Percentiles rank a stretch among this genome's conserved stretches.
phyloP scores from a whole-genome alignment of 805 yeast genomes.

The Wickerhamomyces chaumierensis region DNA sequence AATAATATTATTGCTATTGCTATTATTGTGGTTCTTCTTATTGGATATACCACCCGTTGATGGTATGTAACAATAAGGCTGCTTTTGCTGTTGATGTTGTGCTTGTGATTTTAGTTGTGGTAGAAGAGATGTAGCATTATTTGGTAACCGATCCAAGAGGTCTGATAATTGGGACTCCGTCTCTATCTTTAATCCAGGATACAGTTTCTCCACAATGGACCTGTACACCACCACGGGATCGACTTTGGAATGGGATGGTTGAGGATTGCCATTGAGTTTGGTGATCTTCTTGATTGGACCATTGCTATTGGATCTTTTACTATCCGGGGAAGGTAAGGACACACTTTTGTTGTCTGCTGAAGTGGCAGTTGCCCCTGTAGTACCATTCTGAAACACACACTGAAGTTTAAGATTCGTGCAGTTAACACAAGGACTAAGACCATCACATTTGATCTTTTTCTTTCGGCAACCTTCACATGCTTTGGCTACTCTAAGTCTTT shows the following conservation, averaged over 20 bases:
- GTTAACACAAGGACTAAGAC: conserved; percentile 74
- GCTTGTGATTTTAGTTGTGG: no score
- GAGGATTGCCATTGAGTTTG: no score
- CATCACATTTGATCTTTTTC: conserved; percentile 77
- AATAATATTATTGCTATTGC: conserved; percentile 7
- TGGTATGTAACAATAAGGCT: neutral
- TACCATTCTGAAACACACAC: conserved; percentile 24
- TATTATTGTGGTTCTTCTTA: conserved; percentile 8
- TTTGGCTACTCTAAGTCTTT: conserved; percentile 53
- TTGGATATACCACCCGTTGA: no score
- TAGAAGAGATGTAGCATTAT: no score
- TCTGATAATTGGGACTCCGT: neutral
- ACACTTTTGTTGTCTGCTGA: no score
- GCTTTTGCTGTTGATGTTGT: neutral
- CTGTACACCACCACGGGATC: neutral
- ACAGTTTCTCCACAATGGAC: conserved; percentile 9
- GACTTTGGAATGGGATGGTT: no score
- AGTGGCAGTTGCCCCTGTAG: no score
- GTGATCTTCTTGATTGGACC: no score
- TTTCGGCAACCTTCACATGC: conserved; percentile 69
- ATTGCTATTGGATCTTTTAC: no score
- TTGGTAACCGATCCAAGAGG: no score
- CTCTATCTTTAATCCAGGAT: neutral
- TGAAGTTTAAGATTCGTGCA: conserved; percentile 82
- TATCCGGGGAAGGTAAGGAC: no score